These are phyloP conservation scores for Areca catechu DNA, from an alignment of 176 grass and related monocot species.

Conservation along the genomic window DNA sequence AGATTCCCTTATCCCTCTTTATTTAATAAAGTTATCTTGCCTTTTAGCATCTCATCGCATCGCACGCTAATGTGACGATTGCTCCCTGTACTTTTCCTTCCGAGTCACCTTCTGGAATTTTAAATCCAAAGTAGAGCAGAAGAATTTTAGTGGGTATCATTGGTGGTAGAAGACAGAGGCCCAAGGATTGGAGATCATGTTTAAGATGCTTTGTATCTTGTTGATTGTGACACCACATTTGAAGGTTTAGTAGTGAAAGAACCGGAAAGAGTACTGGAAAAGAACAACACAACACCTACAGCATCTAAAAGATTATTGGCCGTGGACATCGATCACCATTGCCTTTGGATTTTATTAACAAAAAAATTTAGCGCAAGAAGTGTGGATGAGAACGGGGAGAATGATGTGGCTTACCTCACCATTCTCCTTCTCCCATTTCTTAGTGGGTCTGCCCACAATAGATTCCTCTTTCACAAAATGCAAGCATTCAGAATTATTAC, in stretches of 20 bases:
- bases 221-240: constrained; percentile 50
- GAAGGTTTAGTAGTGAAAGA: constrained; percentile 44
- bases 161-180: constrained; percentile 32
- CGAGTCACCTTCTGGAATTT: constrained; percentile 41
- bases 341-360: constrained; percentile 44
- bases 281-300: constrained; percentile 36
- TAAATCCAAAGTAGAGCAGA: constrained; percentile 3
- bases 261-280: constrained; percentile 32
- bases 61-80: neutral
- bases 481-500: constrained; percentile 23
- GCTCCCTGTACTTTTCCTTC: constrained; percentile 27
- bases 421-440: constrained; percentile 11
- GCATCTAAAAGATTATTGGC: constrained; percentile 36
- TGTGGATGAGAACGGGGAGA: constrained; percentile 23
- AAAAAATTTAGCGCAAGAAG: constrained; percentile 26
- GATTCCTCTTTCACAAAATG: constrained; percentile 27
- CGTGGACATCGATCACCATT: constrained; percentile 33
- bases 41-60: constrained; percentile 23
- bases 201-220: constrained; percentile 56
- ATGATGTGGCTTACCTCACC: neutral
- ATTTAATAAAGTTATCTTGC: neutral
- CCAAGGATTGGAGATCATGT: constrained; percentile 46
- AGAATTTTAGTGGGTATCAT: constrained; percentile 13
- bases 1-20: constrained; percentile 44
- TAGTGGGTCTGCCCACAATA: constrained; percentile 24